Conservation (phyloP, 129 eudicot genomes). For the Saussurea involucrata region DNA sequence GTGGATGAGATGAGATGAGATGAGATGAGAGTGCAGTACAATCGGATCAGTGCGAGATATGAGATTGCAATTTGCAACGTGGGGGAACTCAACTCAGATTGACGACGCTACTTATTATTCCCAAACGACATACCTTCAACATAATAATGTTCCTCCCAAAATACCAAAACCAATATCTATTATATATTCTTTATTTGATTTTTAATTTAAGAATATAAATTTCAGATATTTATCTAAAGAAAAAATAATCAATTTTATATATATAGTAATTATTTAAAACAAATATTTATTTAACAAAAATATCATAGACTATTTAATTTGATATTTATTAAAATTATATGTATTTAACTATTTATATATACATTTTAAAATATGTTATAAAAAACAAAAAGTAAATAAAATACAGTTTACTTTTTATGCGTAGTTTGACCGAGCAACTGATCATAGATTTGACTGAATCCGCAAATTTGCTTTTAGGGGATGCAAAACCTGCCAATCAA, state of each 20-base stretch:
- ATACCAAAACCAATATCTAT: not conserved
- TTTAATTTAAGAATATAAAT: not conserved
- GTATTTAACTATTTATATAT: not conserved
- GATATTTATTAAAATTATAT: no score
- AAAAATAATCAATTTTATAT: no score
- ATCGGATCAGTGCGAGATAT: constrained; percentile 16
- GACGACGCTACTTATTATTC: constrained; percentile 17
- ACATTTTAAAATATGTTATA: not conserved
- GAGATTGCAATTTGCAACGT: constrained; percentile 13
- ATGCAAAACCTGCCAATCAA: not conserved
- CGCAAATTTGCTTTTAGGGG: not conserved
- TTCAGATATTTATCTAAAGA: no score
- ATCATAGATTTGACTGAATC: not conserved
- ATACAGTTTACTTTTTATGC: not conserved
- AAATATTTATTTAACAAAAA: no score
- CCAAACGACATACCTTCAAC: constrained; percentile 5
- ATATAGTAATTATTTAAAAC: no score
- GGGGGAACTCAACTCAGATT: constrained; percentile 24
- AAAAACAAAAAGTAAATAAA: not conserved
- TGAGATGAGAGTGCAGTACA: constrained; percentile 6
- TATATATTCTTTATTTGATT: no score
- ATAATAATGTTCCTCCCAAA: not conserved
- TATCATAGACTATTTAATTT: no score
- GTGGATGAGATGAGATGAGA: no score
- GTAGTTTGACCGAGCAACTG: not conserved